A percentile compares a stretch with the other conserved stretches of the same genome.
Evolutionary conservation across 108 stramenopile species (phyloP).

Genomic region (Aurantiochytrium sp.): DNA sequence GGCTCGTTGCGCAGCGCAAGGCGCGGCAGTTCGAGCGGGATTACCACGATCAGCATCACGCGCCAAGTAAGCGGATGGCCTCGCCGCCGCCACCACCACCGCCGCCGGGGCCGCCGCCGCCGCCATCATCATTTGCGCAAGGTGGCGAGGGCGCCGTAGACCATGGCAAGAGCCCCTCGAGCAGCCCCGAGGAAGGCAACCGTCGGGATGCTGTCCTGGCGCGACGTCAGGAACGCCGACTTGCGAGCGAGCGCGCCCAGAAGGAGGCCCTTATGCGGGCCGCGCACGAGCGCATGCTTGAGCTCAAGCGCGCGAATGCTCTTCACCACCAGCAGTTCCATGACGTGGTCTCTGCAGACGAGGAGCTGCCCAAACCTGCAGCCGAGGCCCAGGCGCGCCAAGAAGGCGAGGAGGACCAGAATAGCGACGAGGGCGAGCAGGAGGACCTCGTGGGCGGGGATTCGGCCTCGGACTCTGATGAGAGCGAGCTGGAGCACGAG

Average conservation of each 20-base stretch:
- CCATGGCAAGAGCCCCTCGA: too few species aligned
- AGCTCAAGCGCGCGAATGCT: background rate
- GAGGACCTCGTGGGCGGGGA: background rate
- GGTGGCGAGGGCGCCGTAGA: too few species aligned
- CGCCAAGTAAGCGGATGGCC: background rate
- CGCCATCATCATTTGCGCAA: too few species aligned
- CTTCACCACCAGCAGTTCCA: background rate
- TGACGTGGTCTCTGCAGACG: background rate
- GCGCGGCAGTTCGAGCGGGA: background rate
- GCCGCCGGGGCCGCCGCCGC: background rate
- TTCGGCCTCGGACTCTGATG: background rate
- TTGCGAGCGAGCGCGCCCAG: background rate
- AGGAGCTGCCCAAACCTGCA: background rate
- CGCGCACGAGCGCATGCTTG: background rate
- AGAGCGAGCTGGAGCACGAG: background rate
- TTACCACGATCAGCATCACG: background rate
- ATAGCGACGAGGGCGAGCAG: background rate
- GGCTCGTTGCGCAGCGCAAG: background rate
- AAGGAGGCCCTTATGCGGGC: background rate
- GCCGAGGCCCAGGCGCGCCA: too few species aligned
- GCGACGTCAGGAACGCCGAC: background rate
- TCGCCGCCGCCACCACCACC: background rate
- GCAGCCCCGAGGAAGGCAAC: too few species aligned
- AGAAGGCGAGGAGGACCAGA: too few species aligned
- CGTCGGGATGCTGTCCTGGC: background rate